Percentiles rank a stretch among this genome's conserved stretches.
Evolutionary conservation across 768 basidiomycete species (phyloP).

Genomic region (Boletales sp.): DNA sequence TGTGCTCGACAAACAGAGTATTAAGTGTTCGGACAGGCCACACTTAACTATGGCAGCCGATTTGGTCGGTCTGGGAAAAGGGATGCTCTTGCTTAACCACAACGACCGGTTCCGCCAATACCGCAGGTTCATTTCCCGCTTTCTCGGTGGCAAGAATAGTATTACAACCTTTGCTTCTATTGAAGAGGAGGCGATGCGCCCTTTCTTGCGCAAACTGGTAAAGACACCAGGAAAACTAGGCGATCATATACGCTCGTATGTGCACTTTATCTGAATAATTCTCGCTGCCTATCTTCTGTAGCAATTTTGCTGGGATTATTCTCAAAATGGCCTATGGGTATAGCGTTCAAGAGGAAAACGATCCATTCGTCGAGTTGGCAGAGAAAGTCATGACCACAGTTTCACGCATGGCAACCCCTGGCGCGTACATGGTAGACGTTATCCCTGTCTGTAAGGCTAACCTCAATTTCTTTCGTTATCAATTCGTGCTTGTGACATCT

Average conservation of each 20-base stretch:
- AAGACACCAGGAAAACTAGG: constrained; percentile 1
- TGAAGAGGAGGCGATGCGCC: constrained; percentile 3
- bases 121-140: constrained; percentile 6
- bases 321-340: constrained; percentile 37
- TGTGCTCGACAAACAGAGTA: constrained; percentile 11
- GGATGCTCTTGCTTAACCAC: constrained; percentile 7
- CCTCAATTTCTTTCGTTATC: too few relatives aligned
- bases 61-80: constrained; percentile 10
- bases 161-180: constrained; percentile 1
- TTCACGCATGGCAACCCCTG: background rate
- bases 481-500: too few relatives aligned
- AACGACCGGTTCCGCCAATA: constrained; percentile 3
- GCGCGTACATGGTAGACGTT: constrained; percentile 9
- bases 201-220: constrained; percentile 3
- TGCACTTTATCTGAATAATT: too few relatives aligned
- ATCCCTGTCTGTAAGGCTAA: constrained; percentile 12
- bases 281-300: background rate
- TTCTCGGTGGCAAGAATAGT: constrained; percentile 7
- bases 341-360: constrained; percentile 25
- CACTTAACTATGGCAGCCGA: constrained; percentile 18
- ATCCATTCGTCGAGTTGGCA: constrained; percentile 30
- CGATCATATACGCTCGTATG: constrained; percentile 7
- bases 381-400: constrained; percentile 21
- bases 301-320: background rate
- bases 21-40: constrained; percentile 4